Conservation (phyloP, 805 yeast genomes). For the Clavispora asparagi region DNA sequence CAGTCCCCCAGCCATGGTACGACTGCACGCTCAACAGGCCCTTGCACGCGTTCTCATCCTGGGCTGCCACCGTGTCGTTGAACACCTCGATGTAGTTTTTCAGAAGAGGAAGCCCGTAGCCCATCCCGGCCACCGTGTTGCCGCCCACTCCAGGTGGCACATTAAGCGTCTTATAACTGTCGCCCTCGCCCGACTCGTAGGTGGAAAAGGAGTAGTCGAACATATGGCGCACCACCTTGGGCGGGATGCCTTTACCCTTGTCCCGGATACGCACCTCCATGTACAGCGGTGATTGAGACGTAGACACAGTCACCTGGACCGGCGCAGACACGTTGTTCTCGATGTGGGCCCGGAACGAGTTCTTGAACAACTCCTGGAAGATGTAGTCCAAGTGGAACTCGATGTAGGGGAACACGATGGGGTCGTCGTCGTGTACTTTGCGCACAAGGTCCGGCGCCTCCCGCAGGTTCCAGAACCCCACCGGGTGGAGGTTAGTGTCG, state of each 20-base stretch:
- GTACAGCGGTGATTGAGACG: slow-evolving; percentile 27
- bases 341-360: slow-evolving; percentile 82
- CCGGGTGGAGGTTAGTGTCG: slow-evolving; percentile 34
- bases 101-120: slow-evolving; percentile 89
- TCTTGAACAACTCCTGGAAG: slow-evolving; percentile 79
- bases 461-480: slow-evolving; percentile 23
- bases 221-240: slow-evolving; percentile 57
- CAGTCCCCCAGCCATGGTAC: slow-evolving; percentile 75
- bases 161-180: slow-evolving; percentile 55
- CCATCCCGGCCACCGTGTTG: slow-evolving; percentile 85
- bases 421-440: slow-evolving; percentile 33
- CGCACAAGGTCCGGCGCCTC: slow-evolving; percentile 16
- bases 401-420: slow-evolving; percentile 71
- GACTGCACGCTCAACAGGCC: slow-evolving; percentile 61
- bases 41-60: slow-evolving; percentile 16
- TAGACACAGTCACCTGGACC: slow-evolving; percentile 35
- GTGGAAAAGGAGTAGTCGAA: slow-evolving; percentile 88
- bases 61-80: slow-evolving; percentile 24
- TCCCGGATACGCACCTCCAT: slow-evolving; percentile 78
- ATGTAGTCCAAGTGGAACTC: slow-evolving; percentile 86
- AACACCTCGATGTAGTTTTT: slow-evolving; percentile 39
- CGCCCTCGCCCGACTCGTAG: slow-evolving; percentile 56
- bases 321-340: slow-evolving; percentile 50
- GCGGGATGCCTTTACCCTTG: slow-evolving; percentile 83
- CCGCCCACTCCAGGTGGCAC: slow-evolving; percentile 70